A percentile compares a stretch with the other conserved stretches of the same genome.
These are phyloP conservation scores for Apiospora sp. DNA, from an alignment of 2,329 filamentous ascomycete genomes.

Conservation along the genomic window DNA sequence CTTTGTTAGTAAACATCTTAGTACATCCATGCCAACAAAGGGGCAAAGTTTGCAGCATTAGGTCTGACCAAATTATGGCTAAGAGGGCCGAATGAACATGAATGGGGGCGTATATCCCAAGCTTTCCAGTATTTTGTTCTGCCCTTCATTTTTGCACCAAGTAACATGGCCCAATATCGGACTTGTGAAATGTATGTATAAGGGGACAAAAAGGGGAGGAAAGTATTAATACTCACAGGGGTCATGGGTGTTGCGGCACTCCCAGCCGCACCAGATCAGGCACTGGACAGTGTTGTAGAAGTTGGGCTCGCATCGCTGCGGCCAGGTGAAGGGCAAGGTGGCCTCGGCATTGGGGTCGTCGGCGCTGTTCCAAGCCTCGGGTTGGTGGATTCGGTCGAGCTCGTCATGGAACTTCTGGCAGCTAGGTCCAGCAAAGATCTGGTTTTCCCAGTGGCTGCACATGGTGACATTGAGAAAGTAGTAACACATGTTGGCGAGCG, in stretches of 20 bases:
- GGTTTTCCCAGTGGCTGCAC: constrained; percentile 32
- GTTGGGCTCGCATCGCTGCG: constrained; percentile 33
- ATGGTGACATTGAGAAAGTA: constrained; percentile 35
- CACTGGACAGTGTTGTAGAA: constrained; percentile 31
- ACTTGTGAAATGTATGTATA: neutral
- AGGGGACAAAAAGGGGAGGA: neutral
- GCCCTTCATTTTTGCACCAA: neutral
- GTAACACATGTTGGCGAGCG: constrained; percentile 34
- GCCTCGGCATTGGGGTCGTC: constrained; percentile 18
- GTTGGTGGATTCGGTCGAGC: constrained; percentile 34
- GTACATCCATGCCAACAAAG: neutral
- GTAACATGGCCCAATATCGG: neutral
- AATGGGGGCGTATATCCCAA: neutral
- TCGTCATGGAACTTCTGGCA: constrained; percentile 33
- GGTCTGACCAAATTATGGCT: neutral
- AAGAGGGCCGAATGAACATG: neutral
- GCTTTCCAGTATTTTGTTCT: neutral
- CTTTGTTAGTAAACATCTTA: neutral
- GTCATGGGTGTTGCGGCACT: constrained; percentile 36
- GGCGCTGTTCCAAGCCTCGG: constrained; percentile 33
- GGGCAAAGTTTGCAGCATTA: neutral
- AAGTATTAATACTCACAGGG: neutral
- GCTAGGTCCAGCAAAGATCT: constrained; percentile 35
- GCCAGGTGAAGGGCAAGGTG: constrained; percentile 33
- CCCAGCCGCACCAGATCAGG: constrained; percentile 38